phyloP scores from a whole-genome alignment of 176 grass and related monocot species.

The Calamus simplicifolius region DNA sequence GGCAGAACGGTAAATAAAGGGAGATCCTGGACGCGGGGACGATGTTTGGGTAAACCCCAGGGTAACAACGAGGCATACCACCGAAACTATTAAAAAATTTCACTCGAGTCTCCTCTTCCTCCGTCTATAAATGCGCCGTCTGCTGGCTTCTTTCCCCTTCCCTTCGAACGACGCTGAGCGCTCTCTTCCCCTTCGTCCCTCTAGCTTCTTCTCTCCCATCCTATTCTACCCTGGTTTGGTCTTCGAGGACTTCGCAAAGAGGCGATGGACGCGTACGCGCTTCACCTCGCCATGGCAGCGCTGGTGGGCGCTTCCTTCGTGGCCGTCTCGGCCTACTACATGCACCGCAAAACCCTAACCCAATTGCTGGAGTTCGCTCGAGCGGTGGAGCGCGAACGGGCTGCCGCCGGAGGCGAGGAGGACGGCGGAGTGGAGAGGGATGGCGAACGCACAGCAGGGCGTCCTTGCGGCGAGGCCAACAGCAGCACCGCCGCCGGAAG shows the following conservation, averaged over 20 bases:
- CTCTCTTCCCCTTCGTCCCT: no score
- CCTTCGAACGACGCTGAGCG: no score
- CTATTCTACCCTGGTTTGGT: no score
- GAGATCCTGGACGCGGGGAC: no score
- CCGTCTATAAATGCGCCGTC: no score
- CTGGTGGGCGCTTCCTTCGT: slow-evolving; percentile 87
- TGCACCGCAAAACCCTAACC: slow-evolving; percentile 76
- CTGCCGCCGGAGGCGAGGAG: slow-evolving; percentile 22
- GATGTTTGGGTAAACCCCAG: no score
- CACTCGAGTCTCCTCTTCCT: no score
- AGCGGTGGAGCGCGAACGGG: slow-evolving; percentile 49
- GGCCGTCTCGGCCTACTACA: slow-evolving; percentile 80
- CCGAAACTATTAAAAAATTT: no score
- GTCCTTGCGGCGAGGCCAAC: neutral
- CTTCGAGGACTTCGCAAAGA: neutral
- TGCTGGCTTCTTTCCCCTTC: no score
- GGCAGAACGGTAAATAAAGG: no score
- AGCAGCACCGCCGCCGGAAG: neutral
- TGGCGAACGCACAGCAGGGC: neutral
- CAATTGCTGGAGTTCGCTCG: slow-evolving; percentile 73
- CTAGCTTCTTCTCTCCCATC: no score
- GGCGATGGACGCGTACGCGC: slow-evolving; percentile 57
- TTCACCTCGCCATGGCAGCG: slow-evolving; percentile 77
- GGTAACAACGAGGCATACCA: no score
- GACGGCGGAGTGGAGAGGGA: slow-evolving; percentile 1